Conservation (phyloP, 164 flowering plant species). For the Dillenia suffruticosa region DNA sequence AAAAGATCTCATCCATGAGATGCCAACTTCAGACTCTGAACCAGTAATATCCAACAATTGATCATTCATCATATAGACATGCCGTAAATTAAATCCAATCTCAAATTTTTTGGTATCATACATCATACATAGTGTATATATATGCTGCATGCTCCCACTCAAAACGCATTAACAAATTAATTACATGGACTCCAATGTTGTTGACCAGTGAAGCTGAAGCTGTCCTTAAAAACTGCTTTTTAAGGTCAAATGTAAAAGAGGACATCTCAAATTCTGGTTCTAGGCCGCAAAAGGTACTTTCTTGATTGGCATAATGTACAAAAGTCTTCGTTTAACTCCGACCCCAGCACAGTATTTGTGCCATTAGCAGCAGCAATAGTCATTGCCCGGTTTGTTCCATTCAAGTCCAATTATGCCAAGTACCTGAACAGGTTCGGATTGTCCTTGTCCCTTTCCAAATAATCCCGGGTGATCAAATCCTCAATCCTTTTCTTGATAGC, state of each 20-base stretch:
- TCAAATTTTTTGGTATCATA: not conserved
- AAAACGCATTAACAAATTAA: constrained; percentile 10
- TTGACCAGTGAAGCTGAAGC: not conserved
- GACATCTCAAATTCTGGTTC: not conserved
- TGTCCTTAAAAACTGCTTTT: constrained; percentile 4
- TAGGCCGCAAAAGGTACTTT: not conserved
- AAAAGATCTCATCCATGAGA: no score
- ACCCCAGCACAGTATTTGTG: constrained; percentile 2
- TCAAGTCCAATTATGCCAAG: constrained; percentile 52
- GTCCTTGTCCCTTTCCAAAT: constrained; percentile 80
- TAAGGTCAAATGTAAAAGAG: constrained; percentile 7
- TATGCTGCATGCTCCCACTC: constrained; percentile 5
- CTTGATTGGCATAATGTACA: not conserved
- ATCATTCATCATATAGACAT: no score
- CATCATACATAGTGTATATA: not conserved
- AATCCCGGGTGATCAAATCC: constrained; percentile 79
- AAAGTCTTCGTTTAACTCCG: not conserved
- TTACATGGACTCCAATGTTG: constrained; percentile 11
- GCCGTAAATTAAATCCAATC: no score
- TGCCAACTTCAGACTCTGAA: no score
- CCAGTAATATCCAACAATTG: no score
- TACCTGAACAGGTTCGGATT: constrained; percentile 76
- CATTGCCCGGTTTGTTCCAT: constrained; percentile 2
- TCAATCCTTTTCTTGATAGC: constrained; percentile 83
- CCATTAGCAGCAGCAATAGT: constrained; percentile 10